Percentiles rank a stretch among this genome's conserved stretches.
phyloP scores from a whole-genome alignment of 352 stramenopile genomes.

The Blastocystis sp. region DNA sequence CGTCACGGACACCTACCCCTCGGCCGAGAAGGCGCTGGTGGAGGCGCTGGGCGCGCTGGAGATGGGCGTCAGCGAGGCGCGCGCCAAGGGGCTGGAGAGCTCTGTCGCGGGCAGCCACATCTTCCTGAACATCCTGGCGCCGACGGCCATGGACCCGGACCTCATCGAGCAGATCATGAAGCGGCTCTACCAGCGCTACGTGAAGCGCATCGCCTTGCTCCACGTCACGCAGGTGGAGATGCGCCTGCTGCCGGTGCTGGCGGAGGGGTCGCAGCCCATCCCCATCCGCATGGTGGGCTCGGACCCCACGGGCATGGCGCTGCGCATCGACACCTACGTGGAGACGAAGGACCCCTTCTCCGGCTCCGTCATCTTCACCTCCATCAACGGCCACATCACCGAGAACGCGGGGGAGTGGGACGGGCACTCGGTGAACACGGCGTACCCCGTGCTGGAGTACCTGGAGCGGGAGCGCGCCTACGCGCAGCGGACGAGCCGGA shows the following conservation, averaged over 20 bases:
- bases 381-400: slow-evolving; percentile 75
- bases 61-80: slow-evolving; percentile 86
- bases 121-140: slow-evolving; percentile 94
- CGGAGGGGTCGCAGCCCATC: slow-evolving; percentile 83
- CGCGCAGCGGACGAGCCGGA: slow-evolving; percentile 81
- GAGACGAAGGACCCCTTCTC: slow-evolving; percentile 82
- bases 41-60: slow-evolving; percentile 94
- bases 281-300: slow-evolving; percentile 89
- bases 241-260: slow-evolving; percentile 82
- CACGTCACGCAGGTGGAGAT: slow-evolving; percentile 92
- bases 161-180: slow-evolving; percentile 91
- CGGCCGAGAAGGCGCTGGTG: slow-evolving; percentile 93
- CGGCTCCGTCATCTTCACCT: slow-evolving; percentile 70
- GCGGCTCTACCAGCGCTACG: slow-evolving; percentile 79
- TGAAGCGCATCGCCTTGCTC: slow-evolving; percentile 84
- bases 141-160: slow-evolving; percentile 86
- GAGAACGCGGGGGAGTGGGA: slow-evolving; percentile 85
- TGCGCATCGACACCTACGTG: slow-evolving; percentile 97
- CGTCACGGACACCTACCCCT: slow-evolving; percentile 82
- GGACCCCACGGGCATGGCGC: slow-evolving; percentile 96
- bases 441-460: slow-evolving; percentile 91
- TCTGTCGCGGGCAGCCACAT: slow-evolving; percentile 94
- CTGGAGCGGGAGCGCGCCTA: slow-evolving; percentile 89
- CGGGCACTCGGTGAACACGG: slow-evolving; percentile 85
- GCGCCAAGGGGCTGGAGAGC: slow-evolving; percentile 78